A percentile compares a stretch with the other conserved stretches of the same genome.
phyloP scores from a whole-genome alignment of 805 yeast species.

The Metschnikowia vanudenii region DNA sequence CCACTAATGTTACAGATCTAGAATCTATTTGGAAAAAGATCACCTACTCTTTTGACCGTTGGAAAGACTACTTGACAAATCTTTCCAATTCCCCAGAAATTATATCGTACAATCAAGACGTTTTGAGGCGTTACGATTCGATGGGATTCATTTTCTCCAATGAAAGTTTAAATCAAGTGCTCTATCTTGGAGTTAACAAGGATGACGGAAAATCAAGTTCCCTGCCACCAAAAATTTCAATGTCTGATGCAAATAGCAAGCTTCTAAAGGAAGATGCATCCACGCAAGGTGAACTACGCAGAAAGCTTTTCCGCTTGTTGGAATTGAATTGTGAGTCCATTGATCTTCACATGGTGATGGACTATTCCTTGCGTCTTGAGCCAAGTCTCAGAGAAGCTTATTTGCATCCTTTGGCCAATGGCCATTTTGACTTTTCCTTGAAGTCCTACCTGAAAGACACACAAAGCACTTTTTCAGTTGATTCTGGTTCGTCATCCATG shows the following conservation, averaged over 20 bases:
- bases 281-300: constrained; percentile 26
- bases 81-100: constrained; percentile 45
- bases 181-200: constrained; percentile 39
- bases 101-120: constrained; percentile 40
- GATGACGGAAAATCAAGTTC: constrained; percentile 28
- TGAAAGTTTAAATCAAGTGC: constrained; percentile 43
- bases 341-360: constrained; percentile 56
- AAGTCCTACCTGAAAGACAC: constrained; percentile 1
- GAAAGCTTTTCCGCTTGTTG: constrained; percentile 45
- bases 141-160: constrained; percentile 45
- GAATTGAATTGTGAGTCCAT: constrained; percentile 44
- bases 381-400: constrained; percentile 51
- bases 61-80: constrained; percentile 68
- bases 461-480: constrained; percentile 7
- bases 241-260: constrained; percentile 1
- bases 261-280: neutral
- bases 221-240: constrained; percentile 9
- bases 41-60: constrained; percentile 69
- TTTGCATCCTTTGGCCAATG: constrained; percentile 17
- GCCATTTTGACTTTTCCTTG: neutral
- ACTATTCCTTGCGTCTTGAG: constrained; percentile 60
- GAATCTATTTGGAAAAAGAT: constrained; percentile 67
- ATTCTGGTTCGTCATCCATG: neutral
- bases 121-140: constrained; percentile 37
- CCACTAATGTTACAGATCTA: constrained; percentile 48